These are phyloP conservation scores for Pyrenochaeta sp. DNA, from an alignment of 2,329 filamentous ascomycete genomes.

Conservation along the genomic window DNA sequence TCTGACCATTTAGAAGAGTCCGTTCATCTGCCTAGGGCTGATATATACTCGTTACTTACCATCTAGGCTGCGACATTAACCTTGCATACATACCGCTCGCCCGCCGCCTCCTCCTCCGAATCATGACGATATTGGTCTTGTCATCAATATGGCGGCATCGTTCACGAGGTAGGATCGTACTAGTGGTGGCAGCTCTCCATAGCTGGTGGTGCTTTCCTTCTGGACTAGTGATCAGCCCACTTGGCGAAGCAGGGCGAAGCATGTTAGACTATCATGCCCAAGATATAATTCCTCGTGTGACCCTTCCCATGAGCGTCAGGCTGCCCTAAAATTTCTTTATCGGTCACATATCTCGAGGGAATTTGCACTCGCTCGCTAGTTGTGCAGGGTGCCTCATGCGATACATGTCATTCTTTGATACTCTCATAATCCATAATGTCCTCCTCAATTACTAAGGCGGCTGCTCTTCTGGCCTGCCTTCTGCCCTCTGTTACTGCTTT, in stretches of 20 bases:
- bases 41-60: constrained; percentile 12
- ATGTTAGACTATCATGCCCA: constrained; percentile 17
- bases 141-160: constrained; percentile 14
- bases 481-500: constrained; percentile 24
- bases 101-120: constrained; percentile 20
- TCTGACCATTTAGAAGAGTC: constrained; percentile 16
- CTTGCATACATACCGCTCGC: constrained; percentile 14
- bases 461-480: constrained; percentile 22
- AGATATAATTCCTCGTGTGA: constrained; percentile 28
- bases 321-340: constrained; percentile 12
- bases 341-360: constrained; percentile 5
- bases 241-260: constrained; percentile 14
- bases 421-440: constrained; percentile 17
- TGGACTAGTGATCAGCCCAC: constrained; percentile 18
- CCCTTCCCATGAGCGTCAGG: constrained; percentile 12
- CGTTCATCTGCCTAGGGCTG: constrained; percentile 18
- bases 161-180: constrained; percentile 21
- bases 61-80: constrained; percentile 11
- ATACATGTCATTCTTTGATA: constrained; percentile 13
- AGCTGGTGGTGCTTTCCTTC: constrained; percentile 16
- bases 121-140: constrained; percentile 26
- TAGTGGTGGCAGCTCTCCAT: constrained; percentile 31
- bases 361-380: constrained; percentile 7
- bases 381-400: constrained; percentile 1
- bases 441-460: constrained; percentile 3